Evolutionary conservation across 108 stramenopile species (phyloP), one percentile per base, ranked within the genome.

Genomic region (Pseudonitzschia pungens): DNA sequence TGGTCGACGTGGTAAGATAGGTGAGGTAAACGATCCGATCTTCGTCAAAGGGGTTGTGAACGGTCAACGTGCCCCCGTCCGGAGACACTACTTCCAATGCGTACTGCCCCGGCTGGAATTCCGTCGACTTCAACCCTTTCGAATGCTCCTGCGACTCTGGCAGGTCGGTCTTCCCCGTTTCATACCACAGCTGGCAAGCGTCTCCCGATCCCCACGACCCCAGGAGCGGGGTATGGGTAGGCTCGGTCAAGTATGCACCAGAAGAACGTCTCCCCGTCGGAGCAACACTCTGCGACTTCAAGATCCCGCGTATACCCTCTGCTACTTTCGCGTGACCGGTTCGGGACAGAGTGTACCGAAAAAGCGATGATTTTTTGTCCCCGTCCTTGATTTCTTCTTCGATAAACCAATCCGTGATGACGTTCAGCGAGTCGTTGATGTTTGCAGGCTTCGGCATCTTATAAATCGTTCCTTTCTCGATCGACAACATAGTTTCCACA

Each of bases 121-220:
- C 71, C 0, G 20, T 20, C 7, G 36, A 29, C 20, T 32, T 9
- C n/a, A 78, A 24, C 9, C 40, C 53, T 3, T n/a, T 41, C 15
- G 75, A 69, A 36, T 62, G 44, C 18, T 56, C 41, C 5, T 22
- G 42, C 6, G 31, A 36, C 9, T 67, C 66, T 31, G 59, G 45
- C 42, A 53, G 18, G 59, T 21, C 28, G 6, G 24, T 15, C 0
- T 20, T 44, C 28, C 59, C 68, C 24, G 71, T 62, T 14, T 76
- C 68, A 50, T 76, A 83, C 82, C 82, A 79, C 5, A 78, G 52
- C 18, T 68, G 59, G 53, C 82, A 79, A 14, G 43, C 24, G 44
- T 85, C 84, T 31, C 81, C 81, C 21, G 68, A 68, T 68, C 81
- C 84, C 84, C 84, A 85, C 40, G 51, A 51, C 33, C 75, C 81